Evolutionary conservation across 176 grass and related monocot species (phyloP).

Genomic region (Ampelocalamus luodianensis): DNA sequence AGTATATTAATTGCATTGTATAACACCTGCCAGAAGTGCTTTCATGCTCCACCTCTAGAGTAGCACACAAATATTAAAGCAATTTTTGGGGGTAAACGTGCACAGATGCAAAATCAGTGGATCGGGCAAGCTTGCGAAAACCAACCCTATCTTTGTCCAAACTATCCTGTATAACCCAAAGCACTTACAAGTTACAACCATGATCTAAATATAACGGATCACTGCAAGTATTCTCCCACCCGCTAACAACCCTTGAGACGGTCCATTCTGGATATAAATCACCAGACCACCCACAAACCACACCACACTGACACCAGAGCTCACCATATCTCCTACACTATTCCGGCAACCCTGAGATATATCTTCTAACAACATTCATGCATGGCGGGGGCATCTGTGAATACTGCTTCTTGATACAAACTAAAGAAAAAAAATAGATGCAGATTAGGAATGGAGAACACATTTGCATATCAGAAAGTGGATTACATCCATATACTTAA

Average conservation of each 20-base stretch:
- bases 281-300: not conserved
- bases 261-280: not conserved
- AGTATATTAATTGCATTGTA: not conserved
- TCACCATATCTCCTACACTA: not conserved
- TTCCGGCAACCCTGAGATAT: not conserved
- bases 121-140: not conserved
- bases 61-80: not conserved
- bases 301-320: not conserved
- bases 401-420: not conserved
- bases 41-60: slow-evolving; percentile 13
- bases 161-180: not conserved
- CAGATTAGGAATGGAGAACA: not conserved
- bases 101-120: not conserved
- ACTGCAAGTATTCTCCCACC: not conserved
- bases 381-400: slow-evolving; percentile 15
- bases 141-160: not conserved
- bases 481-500: not conserved
- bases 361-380: not conserved
- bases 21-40: slow-evolving; percentile 8
- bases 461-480: not conserved
- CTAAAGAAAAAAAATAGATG: not conserved
- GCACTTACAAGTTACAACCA: not conserved
- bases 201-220: not conserved
- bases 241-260: not conserved
- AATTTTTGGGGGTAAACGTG: not conserved